Evolutionary conservation across 352 stramenopile genomes (phyloP), one percentile per base, ranked within the genome.

Genomic region (Phytophthora pinifolia): DNA sequence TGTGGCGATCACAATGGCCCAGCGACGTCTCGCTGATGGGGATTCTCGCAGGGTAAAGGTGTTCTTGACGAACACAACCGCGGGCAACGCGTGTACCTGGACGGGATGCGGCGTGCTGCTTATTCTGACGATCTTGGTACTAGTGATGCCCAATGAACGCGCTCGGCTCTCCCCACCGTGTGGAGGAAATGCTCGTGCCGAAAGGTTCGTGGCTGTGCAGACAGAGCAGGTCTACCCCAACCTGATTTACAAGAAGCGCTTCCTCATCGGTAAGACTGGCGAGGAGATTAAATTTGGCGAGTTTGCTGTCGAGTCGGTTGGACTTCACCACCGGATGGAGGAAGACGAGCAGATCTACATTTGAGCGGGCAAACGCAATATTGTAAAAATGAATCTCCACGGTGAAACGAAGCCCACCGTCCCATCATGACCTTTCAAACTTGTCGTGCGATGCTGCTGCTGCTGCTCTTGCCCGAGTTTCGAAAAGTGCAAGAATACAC

Each of bases 171-270:
- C 60, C 37, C 75, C 72, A 8, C 72, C 67, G 49, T 70, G 67
- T 57, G 75, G 75, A 27, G 71, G 67, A 54, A 84, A 82, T 30
- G 70, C 70, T 44, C 76, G 74, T 17, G 79, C 76, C 7, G 79
- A 87, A 46, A 77, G 76, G 20, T 89, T 87, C 45, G 62, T 89
- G 32, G 67, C 71, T 43, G 76, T 89, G 18, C 79, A 87, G 29
- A 89, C 79, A 2, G 79, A 89, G 49, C 74, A 89, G 37, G 39
- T 87, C 47, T 89, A 89, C 39, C 79, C 79, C 29, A 89, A 89
- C 46, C 52, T 89, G 17, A 77, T 89, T 43, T 86, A 89, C 68
- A 89, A 87, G 67, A 89, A 89, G 58, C 79, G 79, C 46, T 84
- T 89, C 36, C 51, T 79, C 20, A 84, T 89, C 51, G 79, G 74